Base-by-base conservation (phyloP, 371 early-diverging fungal species). In the Zychaea mexicana region DNA sequence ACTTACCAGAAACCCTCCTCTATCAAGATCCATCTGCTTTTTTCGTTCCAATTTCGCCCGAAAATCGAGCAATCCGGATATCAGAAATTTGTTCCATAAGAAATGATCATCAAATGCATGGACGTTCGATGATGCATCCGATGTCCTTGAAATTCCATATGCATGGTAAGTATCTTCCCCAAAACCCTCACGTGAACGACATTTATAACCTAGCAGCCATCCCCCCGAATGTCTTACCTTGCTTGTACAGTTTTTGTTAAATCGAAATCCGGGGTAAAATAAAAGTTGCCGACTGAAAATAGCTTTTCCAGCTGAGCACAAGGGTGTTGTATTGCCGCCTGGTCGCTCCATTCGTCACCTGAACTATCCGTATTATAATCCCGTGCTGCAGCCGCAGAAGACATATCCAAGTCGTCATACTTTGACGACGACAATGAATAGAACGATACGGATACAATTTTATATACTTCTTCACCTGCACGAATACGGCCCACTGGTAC, bases 51-150 rank as follows among this genome's bases (percentile, higher is more conserved):
- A 73, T 66, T 90, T 89, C 12, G 88, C 80, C 53, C 93, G 82
- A 61, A 94, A 90, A 21, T 89, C 85, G 32, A 95, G 76, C 17
- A 95, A 67, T 28, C 90, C 90, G 31, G 86, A 87, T 26, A 97
- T 78, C 74, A 97, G 79, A 69, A 85, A 87, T 49, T 76, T 79
- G 73, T 98, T 98, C 97, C 98, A 98, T 32, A 96, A 79, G 71
- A 92, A 98, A 68, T 87, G 87, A 12, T 80, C 78, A 61, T 92
- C 91, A 56, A 80, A 85, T 24, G 81, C 67, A 67, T 82, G 78
- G 47, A 78, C 72, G 26, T 77, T 78, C 8, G 72, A 52, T 4
- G 82, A 77, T 1, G 76, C 78, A n/a, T 70, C 69, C 22, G 77
- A 76, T n/a, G 78, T 81, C 46, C 81, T 81, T n/a, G n/a, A n/a